Evolutionary conservation across 2,329 filamentous ascomycete species (phyloP).

Genomic region (Rhexocercosporidium sp.): DNA sequence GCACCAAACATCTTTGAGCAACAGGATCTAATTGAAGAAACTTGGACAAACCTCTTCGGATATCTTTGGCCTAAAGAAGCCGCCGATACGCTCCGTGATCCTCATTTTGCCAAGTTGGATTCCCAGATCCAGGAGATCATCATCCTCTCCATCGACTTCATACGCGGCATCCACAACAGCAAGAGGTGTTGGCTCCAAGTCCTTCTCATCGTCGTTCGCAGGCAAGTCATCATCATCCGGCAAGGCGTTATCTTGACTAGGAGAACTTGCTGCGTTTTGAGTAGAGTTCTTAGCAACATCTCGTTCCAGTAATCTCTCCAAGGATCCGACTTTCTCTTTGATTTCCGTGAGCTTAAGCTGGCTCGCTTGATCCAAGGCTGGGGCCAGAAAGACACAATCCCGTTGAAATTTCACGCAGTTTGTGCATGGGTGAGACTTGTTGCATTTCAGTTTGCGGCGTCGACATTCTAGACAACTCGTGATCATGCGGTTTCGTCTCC

Average conservation of each 20-base stretch:
- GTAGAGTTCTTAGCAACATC: conserved; percentile 61
- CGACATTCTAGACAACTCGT: conserved; percentile 74
- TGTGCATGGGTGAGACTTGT: conserved; percentile 72
- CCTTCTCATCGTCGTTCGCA: conserved; percentile 61
- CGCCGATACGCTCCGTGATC: conserved; percentile 76
- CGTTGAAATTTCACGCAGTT: conserved; percentile 48
- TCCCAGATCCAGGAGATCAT: conserved; percentile 74
- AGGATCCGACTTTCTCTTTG: conserved; percentile 76
- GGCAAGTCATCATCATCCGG: conserved; percentile 51
- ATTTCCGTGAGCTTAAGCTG: conserved; percentile 76
- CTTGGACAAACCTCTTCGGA: conserved; percentile 52
- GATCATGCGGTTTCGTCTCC: conserved; percentile 67
- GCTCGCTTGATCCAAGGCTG: conserved; percentile 66
- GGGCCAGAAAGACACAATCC: conserved; percentile 49
- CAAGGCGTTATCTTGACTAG: conserved; percentile 34
- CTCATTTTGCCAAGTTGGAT: conserved; percentile 74
- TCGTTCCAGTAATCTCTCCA: conserved; percentile 72
- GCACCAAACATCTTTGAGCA: not conserved
- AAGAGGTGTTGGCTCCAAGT: conserved; percentile 67
- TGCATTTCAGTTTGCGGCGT: conserved; percentile 78
- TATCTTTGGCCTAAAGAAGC: conserved; percentile 72
- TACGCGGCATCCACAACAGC: conserved; percentile 71
- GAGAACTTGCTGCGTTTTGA: conserved; percentile 14
- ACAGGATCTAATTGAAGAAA: conserved; percentile 4
- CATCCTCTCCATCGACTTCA: conserved; percentile 65